These are phyloP conservation scores for Gastrolobium bilobum DNA, from an alignment of 306 rosid species.

Conservation along the genomic window DNA sequence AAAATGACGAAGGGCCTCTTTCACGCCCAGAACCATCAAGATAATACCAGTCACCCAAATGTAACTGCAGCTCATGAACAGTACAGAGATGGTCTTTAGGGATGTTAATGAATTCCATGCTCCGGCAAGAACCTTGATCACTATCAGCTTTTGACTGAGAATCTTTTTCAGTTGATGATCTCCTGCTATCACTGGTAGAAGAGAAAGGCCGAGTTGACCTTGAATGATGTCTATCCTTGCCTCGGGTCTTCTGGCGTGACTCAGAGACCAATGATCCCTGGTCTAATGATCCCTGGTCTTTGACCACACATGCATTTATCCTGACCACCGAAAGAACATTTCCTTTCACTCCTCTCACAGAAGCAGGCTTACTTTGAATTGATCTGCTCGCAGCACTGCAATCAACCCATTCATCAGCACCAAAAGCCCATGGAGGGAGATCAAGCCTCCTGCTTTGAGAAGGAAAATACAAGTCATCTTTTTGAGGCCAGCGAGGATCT, in stretches of 20 bases:
- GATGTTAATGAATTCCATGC: constrained; percentile 52
- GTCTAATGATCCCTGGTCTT: constrained; percentile 86
- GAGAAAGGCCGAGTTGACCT: constrained; percentile 73
- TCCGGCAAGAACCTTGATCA: constrained; percentile 64
- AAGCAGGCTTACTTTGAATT: constrained; percentile 66
- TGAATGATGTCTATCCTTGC: constrained; percentile 73
- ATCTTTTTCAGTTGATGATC: constrained; percentile 85
- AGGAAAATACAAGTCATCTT: constrained; percentile 90
- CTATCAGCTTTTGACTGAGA: constrained; percentile 58
- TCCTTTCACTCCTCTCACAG: constrained; percentile 83
- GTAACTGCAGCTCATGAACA: constrained; percentile 76
- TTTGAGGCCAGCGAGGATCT: constrained; percentile 95
- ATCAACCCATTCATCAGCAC: constrained; percentile 80
- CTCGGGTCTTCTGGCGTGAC: constrained; percentile 72
- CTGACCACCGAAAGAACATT: constrained; percentile 84
- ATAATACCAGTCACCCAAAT: constrained; percentile 95
- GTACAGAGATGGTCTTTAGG: constrained; percentile 82
- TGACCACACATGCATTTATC: constrained; percentile 95
- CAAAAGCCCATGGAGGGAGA: constrained; percentile 92
- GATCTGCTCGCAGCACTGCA: constrained; percentile 54
- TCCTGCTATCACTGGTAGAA: constrained; percentile 77
- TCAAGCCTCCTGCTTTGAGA: constrained; percentile 85
- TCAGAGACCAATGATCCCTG: constrained; percentile 87
- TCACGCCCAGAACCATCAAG: constrained; percentile 98
- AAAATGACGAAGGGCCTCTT: constrained; percentile 87